phyloP scores from a whole-genome alignment of 2,329 filamentous ascomycete genomes.

The Fusarium sp. region DNA sequence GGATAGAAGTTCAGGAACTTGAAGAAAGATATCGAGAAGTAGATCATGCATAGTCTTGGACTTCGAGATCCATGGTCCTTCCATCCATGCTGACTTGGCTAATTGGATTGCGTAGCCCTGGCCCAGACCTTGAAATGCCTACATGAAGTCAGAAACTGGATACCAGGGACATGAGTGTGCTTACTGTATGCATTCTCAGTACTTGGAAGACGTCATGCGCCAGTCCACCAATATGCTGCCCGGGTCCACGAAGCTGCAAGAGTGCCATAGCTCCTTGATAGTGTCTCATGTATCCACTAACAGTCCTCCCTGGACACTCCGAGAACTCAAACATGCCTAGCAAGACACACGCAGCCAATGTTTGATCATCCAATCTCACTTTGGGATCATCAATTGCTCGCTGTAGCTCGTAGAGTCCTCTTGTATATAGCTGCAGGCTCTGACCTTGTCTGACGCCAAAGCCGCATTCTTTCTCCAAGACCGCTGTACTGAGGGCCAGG shows the following conservation, averaged over 20 bases:
- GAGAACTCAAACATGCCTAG: background rate
- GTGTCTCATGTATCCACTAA: background rate
- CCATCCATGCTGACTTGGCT: background rate
- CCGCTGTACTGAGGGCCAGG: accelerated
- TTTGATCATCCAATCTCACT: background rate
- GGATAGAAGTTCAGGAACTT: accelerated
- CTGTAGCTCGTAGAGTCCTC: background rate
- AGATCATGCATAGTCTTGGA: background rate
- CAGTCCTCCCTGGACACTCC: background rate
- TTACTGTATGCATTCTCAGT: background rate
- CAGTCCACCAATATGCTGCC: background rate
- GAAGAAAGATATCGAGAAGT: background rate
- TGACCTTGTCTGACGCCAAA: background rate
- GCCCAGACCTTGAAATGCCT: accelerated
- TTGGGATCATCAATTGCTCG: accelerated
- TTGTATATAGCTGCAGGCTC: background rate
- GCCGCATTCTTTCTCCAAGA: background rate
- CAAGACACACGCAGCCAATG: accelerated
- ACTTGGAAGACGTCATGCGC: background rate
- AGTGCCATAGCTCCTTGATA: background rate
- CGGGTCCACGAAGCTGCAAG: accelerated
- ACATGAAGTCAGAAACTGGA: background rate
- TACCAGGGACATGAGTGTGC: accelerated
- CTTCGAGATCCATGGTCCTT: background rate
- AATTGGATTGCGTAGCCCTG: accelerated